Conservation (phyloP, 2,329 filamentous ascomycete species). For the Pestalotiopsis sp. region DNA sequence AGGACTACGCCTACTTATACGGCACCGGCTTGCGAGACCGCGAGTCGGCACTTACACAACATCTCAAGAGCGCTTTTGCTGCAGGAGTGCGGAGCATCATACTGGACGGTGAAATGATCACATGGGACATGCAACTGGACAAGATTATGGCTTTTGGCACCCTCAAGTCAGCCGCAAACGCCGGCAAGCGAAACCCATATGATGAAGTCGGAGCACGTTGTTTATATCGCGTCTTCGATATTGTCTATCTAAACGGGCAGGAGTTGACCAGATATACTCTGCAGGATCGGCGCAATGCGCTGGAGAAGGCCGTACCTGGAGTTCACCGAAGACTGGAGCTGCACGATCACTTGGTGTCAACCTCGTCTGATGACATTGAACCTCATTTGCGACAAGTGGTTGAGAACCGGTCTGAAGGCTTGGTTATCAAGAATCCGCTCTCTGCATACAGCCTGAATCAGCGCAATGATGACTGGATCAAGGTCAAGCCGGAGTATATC, state of each 20-base stretch:
- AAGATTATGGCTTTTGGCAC: constrained; percentile 89
- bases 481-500: constrained; percentile 99
- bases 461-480: constrained; percentile 95
- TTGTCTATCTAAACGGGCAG: constrained; percentile 82
- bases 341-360: constrained; percentile 71
- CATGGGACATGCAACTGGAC: constrained; percentile 87
- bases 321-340: constrained; percentile 81
- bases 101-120: constrained; percentile 97
- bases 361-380: constrained; percentile 73
- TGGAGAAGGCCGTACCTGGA: constrained; percentile 70
- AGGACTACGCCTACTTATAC: constrained; percentile 95
- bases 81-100: constrained; percentile 82
- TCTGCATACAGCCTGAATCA: constrained; percentile 87
- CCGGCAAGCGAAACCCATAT: constrained; percentile 75
- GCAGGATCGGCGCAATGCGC: constrained; percentile 74
- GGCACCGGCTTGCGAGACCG: constrained; percentile 76
- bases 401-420: constrained; percentile 82
- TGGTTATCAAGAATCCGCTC: constrained; percentile 91
- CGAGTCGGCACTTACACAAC: constrained; percentile 76
- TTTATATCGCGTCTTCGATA: constrained; percentile 86
- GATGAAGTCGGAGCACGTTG: constrained; percentile 69
- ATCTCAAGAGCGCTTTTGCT: constrained; percentile 77
- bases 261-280: constrained; percentile 82
- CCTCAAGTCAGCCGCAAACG: constrained; percentile 85
- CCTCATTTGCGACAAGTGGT: constrained; percentile 79